Evolutionary conservation across 768 basidiomycete species (phyloP).

Genomic region (Lactarius trivialis): DNA sequence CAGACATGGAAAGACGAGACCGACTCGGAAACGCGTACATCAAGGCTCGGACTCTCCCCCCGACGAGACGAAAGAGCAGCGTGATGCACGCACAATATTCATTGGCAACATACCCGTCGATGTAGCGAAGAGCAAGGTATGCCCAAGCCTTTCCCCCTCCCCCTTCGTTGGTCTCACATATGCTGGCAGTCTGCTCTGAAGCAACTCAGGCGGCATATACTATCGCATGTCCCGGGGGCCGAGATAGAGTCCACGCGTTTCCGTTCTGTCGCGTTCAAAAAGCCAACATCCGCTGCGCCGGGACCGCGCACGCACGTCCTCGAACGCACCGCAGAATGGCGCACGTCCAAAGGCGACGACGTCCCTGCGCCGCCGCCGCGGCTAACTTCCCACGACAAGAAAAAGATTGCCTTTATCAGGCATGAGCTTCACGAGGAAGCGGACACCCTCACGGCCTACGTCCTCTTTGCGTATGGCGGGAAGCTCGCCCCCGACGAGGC

Average conservation of each 20-base stretch:
- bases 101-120: conserved; percentile 82
- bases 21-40: conserved; percentile 33
- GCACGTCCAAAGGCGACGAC: conserved; percentile 32
- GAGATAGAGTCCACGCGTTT: conserved; percentile 92
- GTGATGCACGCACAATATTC: conserved; percentile 83
- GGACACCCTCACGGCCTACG: conserved; percentile 76
- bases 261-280: conserved; percentile 87
- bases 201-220: conserved; percentile 69
- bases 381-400: conserved; percentile 79
- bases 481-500: conserved; percentile 70
- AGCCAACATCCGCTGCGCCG: conserved; percentile 48
- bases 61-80: conserved; percentile 66
- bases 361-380: conserved; percentile 32
- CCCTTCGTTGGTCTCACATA: not conserved
- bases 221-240: conserved; percentile 60
- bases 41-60: conserved; percentile 45
- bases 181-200: conserved; percentile 58
- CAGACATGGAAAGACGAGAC: conserved; percentile 27
- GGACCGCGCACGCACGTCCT: conserved; percentile 45
- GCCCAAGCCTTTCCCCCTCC: conserved; percentile 24
- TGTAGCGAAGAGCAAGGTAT: conserved; percentile 69
- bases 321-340: conserved; percentile 57
- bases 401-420: conserved; percentile 91
- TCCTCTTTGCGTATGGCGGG: conserved; percentile 76
- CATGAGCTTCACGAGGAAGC: conserved; percentile 79